Base-by-base conservation (phyloP, 805 yeast species). In the Candida dajiaensis region DNA sequence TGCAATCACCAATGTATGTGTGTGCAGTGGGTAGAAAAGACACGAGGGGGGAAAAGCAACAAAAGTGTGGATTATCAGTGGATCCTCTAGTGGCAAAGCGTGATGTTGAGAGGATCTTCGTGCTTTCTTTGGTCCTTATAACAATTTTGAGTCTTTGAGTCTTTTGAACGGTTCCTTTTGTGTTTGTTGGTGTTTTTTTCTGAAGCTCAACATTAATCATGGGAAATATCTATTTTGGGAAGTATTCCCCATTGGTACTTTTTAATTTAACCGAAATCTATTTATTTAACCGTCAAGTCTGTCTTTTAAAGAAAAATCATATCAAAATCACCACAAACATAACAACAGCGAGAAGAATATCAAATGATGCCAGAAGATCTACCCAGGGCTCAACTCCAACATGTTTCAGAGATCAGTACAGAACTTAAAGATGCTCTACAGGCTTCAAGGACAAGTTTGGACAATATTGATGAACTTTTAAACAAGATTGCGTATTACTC, bases 321-420 rank as follows among this genome's bases (percentile, higher is more conserved):
- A n/a, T n/a, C n/a, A n/a, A n/a, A n/a, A n/a, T n/a, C n/a, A n/a
- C n/a, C n/a, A n/a, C n/a, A n/a, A n/a, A n/a, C n/a, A n/a, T n/a
- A n/a, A n/a, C n/a, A n/a, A n/a, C n/a, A 28, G 7, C 31, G 13
- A 28, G n/a, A 28, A 28, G n/a, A n/a, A n/a, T n/a, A n/a, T n/a
- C n/a, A n/a, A 28, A 28, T 11, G 6, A 33, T 33, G 19, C 36
- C 36, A 16, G 36, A 33, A 33, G 59, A 53, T 26, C 25, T 46
- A 6, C 33, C 50, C 18, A 48, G 44, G 19, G 60, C 57, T 26
- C 56, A 55, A 44, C 38, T 58, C 2, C 57, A 53, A 18, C 52
- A 57, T 3, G 50, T 56, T 9, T 45, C 58, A 4, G 36, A 37
- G 13, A 46, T 58, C 10, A 45, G 52, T 1, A 43, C 38, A 15